Evolutionary conservation across 805 yeast genomes (phyloP).

Genomic region (Debaryomyces prosopidis): DNA sequence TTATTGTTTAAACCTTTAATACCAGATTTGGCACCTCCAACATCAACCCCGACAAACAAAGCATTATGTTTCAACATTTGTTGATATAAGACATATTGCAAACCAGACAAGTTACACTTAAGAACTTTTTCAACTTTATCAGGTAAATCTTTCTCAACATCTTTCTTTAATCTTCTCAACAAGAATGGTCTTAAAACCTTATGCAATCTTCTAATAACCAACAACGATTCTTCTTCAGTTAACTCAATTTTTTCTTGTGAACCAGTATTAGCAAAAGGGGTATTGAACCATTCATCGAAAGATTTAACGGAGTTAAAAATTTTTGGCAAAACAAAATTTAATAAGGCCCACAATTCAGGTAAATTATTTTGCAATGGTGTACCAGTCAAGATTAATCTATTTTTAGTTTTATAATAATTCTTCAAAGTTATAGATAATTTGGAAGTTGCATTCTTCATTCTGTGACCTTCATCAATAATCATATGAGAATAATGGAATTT

Average conservation of each 20-base stretch:
- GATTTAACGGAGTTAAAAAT: conserved; percentile 84
- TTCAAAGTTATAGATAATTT: conserved; percentile 72
- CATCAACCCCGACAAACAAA: conserved; percentile 63
- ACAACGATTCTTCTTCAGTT: conserved; percentile 82
- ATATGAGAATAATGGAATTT: conserved; percentile 79
- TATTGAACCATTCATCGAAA: conserved; percentile 87
- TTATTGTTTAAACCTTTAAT: conserved; percentile 78
- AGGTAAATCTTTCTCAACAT: conserved; percentile 84
- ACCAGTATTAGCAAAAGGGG: conserved; percentile 86
- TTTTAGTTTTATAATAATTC: conserved; percentile 69
- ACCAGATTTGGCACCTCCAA: conserved; percentile 62
- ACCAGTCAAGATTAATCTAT: conserved; percentile 82
- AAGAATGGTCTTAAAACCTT: conserved; percentile 84
- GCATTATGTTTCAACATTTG: conserved; percentile 77
- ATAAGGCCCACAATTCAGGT: conserved; percentile 83
- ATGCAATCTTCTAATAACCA: conserved; percentile 82
- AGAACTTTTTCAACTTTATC: conserved; percentile 81
- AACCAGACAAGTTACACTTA: conserved; percentile 73
- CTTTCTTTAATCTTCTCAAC: conserved; percentile 79
- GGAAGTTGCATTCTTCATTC: conserved; percentile 80
- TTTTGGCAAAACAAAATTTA: conserved; percentile 80
- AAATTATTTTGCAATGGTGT: conserved; percentile 83
- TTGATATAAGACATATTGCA: conserved; percentile 69
- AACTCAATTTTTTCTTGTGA: conserved; percentile 76
- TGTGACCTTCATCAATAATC: conserved; percentile 90